These are phyloP conservation scores for Pyrenochaeta sp. DNA, from an alignment of 2,329 filamentous ascomycete genomes.

Conservation along the genomic window DNA sequence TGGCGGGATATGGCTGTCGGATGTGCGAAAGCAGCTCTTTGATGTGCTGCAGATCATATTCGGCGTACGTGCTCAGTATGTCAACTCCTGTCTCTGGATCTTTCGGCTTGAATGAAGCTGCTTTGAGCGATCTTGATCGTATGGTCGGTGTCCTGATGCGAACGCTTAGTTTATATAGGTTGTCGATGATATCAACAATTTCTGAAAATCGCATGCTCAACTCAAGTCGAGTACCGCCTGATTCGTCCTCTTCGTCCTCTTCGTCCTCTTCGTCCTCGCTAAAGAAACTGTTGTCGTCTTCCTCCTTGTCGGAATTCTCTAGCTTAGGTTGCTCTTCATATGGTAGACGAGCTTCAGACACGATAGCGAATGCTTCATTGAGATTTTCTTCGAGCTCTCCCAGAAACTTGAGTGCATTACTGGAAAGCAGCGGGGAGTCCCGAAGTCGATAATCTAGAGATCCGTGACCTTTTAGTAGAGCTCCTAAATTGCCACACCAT, in stretches of 20 bases:
- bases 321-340: conserved; percentile 41
- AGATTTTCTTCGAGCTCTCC: conserved; percentile 44
- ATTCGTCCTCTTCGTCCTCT: conserved; percentile 29
- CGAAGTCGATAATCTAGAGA: conserved; percentile 49
- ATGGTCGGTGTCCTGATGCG: conserved; percentile 48
- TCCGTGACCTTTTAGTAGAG: conserved; percentile 48
- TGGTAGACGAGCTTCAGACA: conserved; percentile 40
- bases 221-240: conserved; percentile 35
- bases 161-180: conserved; percentile 49
- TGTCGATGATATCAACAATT: conserved; percentile 48
- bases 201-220: conserved; percentile 47
- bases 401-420: conserved; percentile 45
- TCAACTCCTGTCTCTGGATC: conserved; percentile 48
- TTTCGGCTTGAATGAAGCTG: conserved; percentile 44
- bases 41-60: conserved; percentile 40
- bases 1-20: conserved; percentile 18
- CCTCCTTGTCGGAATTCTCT: conserved; percentile 22
- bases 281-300: conserved; percentile 39
- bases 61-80: conserved; percentile 42
- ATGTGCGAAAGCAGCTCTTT: conserved; percentile 40
- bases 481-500: conserved; percentile 48
- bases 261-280: conserved; percentile 41
- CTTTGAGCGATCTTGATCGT: conserved; percentile 45
- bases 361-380: conserved; percentile 34
- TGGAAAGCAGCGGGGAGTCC: conserved; percentile 45